Evolutionary conservation across 192 early-diverging fungal species (phyloP).

Genomic region (Coemansia sp.): DNA sequence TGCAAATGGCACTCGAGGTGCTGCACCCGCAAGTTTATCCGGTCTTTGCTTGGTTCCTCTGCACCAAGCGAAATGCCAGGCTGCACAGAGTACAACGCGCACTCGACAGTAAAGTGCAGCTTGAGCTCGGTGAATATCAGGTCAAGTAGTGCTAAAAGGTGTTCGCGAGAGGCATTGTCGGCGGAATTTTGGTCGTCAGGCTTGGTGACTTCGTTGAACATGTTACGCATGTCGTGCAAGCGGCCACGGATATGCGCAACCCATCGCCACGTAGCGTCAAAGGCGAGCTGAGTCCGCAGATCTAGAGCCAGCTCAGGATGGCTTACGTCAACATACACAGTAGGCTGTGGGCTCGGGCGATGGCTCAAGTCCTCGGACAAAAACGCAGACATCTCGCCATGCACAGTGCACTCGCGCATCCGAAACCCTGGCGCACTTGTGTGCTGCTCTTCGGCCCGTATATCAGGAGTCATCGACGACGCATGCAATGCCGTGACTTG

Average conservation of each 20-base stretch:
- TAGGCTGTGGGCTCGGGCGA: slow-evolving; percentile 41
- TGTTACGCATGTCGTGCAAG: slow-evolving; percentile 18
- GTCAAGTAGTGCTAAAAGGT: slow-evolving; percentile 29
- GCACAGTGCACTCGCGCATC: slow-evolving; percentile 33
- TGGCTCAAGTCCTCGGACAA: slow-evolving; percentile 48
- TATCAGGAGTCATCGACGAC: slow-evolving; percentile 49
- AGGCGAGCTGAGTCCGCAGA: slow-evolving; percentile 40
- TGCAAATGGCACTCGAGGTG: slow-evolving; percentile 42
- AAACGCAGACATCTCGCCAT: slow-evolving; percentile 55
- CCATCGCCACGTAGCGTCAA: slow-evolving; percentile 41
- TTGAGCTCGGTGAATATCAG: slow-evolving; percentile 48
- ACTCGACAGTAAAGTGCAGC: slow-evolving; percentile 37
- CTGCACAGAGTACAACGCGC: slow-evolving; percentile 39
- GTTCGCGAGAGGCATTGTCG: background rate
- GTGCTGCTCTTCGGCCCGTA: slow-evolving; percentile 41
- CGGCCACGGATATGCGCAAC: slow-evolving; percentile 15
- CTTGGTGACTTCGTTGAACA: background rate
- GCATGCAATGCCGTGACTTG: slow-evolving; percentile 40
- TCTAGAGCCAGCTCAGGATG: slow-evolving; percentile 44
- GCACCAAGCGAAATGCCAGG: slow-evolving; percentile 20
- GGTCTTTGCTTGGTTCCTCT: background rate
- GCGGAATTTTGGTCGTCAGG: background rate
- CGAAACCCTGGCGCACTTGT: slow-evolving; percentile 31
- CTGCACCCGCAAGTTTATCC: slow-evolving; percentile 33
- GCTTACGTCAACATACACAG: slow-evolving; percentile 33